Base-by-base conservation (phyloP, 2,329 filamentous ascomycete genomes). In the Fonsecaea monophora region DNA sequence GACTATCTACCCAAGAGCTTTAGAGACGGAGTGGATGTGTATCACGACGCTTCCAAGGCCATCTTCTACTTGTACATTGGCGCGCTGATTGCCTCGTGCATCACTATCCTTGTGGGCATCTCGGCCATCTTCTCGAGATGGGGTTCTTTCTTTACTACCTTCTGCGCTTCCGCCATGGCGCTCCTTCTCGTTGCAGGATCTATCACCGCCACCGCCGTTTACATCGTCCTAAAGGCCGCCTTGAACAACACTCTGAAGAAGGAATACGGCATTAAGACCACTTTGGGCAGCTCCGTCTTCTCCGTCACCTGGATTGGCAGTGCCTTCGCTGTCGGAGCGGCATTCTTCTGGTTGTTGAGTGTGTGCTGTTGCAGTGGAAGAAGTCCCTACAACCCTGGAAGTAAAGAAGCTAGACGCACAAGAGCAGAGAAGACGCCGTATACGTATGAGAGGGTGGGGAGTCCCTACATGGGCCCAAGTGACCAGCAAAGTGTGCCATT, bases 321-420 rank as follows among this genome's bases (percentile, higher is more conserved):
- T 45, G 91, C 87, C 34, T 93, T 96, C 76, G 89, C 90, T 68
- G 77, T 95, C 38, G 91, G 79, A 50, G 90, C 90, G 7, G 87
- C 87, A 70, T 80, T 97, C 76, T 97, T 98, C 89, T 98, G 95
- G 94, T 82, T 94, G 75, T 87, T 96, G 78, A 92, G 89, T 78
- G 86, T 91, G 75, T 98, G 94, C 89, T 98, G 94, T 87, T 97
- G 94, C 84, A 88, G 86, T 73, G 92, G 92, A 55, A 83, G 85
- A 74, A 80, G 80, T 70, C 76, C 76, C 61, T 80, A 82, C 69
- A 73, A 76, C 53, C 68, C 71, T 38, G 65, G 63, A 15, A 67
- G 56, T 34, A 67, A 64, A n/a, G 71, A 70, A 48, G 64, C 65
- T 1, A 57, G 69, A 34, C 59, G 70, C 9, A 69, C 85, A 64